Conservation (phyloP, 1,284 basidiomycete genomes). For the Cutaneotrichosporon sp. region DNA sequence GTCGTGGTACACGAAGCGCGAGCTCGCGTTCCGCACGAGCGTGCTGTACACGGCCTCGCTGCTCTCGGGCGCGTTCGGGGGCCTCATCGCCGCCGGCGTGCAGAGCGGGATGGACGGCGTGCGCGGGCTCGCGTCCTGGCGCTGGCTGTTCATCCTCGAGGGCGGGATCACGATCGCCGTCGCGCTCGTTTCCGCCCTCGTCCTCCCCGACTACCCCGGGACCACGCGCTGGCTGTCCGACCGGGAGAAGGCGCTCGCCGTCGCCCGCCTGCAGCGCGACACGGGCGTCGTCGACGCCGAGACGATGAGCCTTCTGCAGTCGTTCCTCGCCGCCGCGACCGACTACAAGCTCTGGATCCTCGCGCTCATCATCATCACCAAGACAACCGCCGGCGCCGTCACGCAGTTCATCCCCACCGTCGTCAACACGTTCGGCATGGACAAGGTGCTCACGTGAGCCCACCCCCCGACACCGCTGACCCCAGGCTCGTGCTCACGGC, state of each 20-base stretch:
- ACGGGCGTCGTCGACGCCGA: conserved; percentile 24
- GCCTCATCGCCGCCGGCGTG: conserved; percentile 35
- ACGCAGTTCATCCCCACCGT: conserved; percentile 36
- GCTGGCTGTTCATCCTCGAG: conserved; percentile 26
- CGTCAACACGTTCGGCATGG: conserved; percentile 38
- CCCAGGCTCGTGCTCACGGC: conserved; percentile 40
- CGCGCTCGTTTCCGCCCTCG: conserved; percentile 32
- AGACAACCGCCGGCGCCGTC: conserved; percentile 29
- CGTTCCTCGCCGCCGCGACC: conserved; percentile 25
- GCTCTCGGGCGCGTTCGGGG: conserved; percentile 35
- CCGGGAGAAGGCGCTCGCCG: conserved; percentile 41
- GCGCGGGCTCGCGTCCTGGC: conserved; percentile 19
- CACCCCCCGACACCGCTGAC: conserved; percentile 28
- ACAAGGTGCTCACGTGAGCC: conserved; percentile 29
- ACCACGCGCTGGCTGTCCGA: conserved; percentile 51
- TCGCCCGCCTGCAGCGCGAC: conserved; percentile 19
- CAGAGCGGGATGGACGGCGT: conserved; percentile 22
- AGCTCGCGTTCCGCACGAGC: conserved; percentile 20
- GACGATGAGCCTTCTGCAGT: conserved; percentile 20
- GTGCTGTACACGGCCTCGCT: conserved; percentile 31
- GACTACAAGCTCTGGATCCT: conserved; percentile 37
- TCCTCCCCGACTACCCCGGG: conserved; percentile 51
- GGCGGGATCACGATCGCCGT: conserved; percentile 40
- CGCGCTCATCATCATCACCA: conserved; percentile 28
- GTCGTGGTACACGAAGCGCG: conserved; percentile 29